Evolutionary conservation across 495 filamentous ascomycete species (phyloP), one percentile per base, ranked within the genome.

Genomic region (Aspergillus conjunctus): DNA sequence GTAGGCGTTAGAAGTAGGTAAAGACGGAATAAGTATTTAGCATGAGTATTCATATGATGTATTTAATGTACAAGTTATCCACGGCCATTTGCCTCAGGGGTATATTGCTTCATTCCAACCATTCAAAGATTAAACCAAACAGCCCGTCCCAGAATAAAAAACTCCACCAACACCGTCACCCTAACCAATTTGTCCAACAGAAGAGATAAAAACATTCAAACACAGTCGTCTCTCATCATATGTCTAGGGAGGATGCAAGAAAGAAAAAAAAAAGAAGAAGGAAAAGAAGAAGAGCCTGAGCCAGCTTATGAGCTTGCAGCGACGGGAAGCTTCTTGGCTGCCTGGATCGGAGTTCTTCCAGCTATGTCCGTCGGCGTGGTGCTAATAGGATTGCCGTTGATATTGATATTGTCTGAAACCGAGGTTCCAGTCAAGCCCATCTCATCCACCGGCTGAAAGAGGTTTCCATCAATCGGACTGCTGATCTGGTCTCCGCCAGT

Each of bases 401-500:
- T n/a, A 32, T 44, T 51, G 15, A 54, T 44, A 58, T 41, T 41
- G 15, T 41, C 55, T 10, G 70, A 30, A 26, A 68, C 48, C 3
- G 75, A 66, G 18, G 68, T 68, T 32, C 7, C 48, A 1, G 67
- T 43, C 21, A 69, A 60, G 9, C 48, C 21, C 20, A 72, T 46
- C n/a, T 71, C 67, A 8, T 74, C 69, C 17, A 73, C 66, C 5
- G 74, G 63, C 39, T 68, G 60, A 48, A 79, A 79, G 17, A 76
- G 59, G 31, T 68, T 72, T 0, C 72, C 70, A 26, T 72, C 73
- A 32, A 58, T 39, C 59, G 71, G 20, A 58, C 64, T 44, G 57
- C 67, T 55, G 66, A 71, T 44, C 45, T 62, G 71, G 7, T 77
- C 74, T 30, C 70, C 37, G 11, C 37, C 71, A 0, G 73, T 78